Conservation (phyloP, 2,329 filamentous ascomycete genomes). For the Cadophora gregata region DNA sequence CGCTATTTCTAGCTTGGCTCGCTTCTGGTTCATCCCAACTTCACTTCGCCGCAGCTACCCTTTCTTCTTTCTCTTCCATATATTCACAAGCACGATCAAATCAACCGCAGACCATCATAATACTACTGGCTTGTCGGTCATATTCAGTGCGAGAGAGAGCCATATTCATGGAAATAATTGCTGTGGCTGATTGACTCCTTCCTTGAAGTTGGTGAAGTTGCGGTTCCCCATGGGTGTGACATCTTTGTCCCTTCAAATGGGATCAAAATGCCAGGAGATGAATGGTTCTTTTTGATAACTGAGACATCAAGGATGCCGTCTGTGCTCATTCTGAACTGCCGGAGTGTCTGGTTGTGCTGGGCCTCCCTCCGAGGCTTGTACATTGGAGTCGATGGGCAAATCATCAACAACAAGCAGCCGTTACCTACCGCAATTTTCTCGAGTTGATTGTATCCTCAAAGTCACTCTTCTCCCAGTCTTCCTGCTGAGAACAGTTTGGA, state of each 20-base stretch:
- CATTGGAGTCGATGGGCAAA: too few species aligned
- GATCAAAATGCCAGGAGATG: not conserved
- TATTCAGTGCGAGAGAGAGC: constrained; percentile 41
- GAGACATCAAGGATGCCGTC: too few species aligned
- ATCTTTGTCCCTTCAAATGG: not conserved
- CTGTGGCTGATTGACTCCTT: constrained; percentile 26
- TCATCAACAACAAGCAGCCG: too few species aligned
- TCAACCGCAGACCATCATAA: constrained; percentile 25
- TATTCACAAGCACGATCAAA: constrained; percentile 24
- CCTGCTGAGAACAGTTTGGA: too few species aligned
- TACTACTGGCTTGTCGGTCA: constrained; percentile 41
- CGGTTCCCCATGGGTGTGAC: constrained; percentile 27
- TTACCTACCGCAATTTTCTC: too few species aligned
- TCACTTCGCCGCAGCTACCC: constrained; percentile 1
- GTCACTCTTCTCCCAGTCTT: too few species aligned
- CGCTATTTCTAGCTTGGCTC: not conserved
- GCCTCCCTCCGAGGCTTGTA: not conserved
- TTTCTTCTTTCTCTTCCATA: constrained; percentile 21
- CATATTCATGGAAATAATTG: constrained; percentile 25
- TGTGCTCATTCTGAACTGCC: not conserved
- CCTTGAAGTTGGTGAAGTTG: constrained; percentile 22
- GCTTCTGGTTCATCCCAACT: not conserved
- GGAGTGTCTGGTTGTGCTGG: not conserved
- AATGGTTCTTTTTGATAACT: not conserved
- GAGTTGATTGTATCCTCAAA: too few species aligned